Evolutionary conservation across 2,329 filamentous ascomycete species (phyloP).

Genomic region (Fusarium chaquense): DNA sequence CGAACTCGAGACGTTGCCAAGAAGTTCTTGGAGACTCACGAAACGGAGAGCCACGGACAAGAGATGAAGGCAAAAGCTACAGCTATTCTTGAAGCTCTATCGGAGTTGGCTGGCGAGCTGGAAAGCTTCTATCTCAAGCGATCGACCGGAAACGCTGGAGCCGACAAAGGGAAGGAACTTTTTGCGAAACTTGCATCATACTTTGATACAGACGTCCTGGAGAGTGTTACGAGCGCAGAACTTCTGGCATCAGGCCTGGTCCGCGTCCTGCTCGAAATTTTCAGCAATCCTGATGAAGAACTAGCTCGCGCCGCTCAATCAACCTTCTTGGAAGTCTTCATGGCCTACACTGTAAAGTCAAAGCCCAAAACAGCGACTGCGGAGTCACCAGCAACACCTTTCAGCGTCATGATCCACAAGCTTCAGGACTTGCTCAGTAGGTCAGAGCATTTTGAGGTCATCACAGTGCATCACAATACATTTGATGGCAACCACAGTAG

Average conservation of each 20-base stretch:
- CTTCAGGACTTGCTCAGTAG: conserved; percentile 95
- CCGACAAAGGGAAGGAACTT: conserved; percentile 69
- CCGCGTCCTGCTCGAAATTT: conserved; percentile 82
- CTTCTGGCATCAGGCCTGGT: conserved; percentile 92
- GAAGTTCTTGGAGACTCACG: conserved; percentile 85
- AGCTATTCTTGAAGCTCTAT: conserved; percentile 79
- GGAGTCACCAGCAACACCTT: conserved; percentile 82
- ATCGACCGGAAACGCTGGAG: conserved; percentile 58
- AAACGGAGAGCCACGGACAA: conserved; percentile 78
- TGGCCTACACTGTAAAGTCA: conserved; percentile 78
- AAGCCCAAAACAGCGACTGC: conserved; percentile 73
- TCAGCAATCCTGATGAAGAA: conserved; percentile 76
- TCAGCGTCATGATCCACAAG: conserved; percentile 92
- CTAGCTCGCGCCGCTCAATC: conserved; percentile 77
- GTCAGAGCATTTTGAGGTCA: conserved; percentile 97
- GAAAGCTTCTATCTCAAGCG: conserved; percentile 75
- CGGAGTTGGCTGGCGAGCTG: conserved; percentile 77
- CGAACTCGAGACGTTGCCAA: conserved; percentile 82
- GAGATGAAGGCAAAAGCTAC: conserved; percentile 82
- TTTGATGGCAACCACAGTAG: conserved; percentile 92
- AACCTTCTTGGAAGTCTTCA: conserved; percentile 91
- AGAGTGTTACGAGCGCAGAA: conserved; percentile 96
- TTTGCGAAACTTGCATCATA: conserved; percentile 83
- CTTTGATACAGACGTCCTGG: conserved; percentile 88
- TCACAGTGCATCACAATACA: conserved; percentile 93